Conservation (phyloP, 108 stramenopile species). For the Cyclostephanos tholiformis region DNA sequence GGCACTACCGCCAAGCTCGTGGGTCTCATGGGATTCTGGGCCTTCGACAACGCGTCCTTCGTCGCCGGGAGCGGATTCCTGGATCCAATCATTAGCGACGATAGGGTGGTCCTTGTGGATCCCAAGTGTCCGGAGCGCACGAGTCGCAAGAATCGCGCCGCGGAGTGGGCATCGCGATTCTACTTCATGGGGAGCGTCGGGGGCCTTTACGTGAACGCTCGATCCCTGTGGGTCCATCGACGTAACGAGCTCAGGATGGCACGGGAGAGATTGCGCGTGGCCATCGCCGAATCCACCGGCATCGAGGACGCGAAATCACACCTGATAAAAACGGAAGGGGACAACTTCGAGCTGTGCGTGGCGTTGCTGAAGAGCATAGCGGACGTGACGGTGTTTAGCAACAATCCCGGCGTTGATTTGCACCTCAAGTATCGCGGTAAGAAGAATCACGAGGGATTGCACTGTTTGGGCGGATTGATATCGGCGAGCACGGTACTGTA, state of each 20-base stretch:
- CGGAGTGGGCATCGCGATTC: conserved; percentile 58
- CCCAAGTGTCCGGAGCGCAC: conserved; percentile 13
- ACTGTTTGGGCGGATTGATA: conserved; percentile 75
- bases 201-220: conserved; percentile 59
- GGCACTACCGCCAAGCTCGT: conserved; percentile 64
- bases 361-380: conserved; percentile 72
- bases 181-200: conserved; percentile 72
- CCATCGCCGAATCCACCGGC: background rate
- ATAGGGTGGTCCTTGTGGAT: conserved; percentile 15
- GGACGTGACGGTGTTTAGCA: conserved; percentile 82
- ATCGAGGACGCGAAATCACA: conserved; percentile 19
- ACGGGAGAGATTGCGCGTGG: conserved; percentile 22
- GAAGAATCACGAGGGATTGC: conserved; percentile 84
- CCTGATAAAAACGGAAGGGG: conserved; percentile 44
- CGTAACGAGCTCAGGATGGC: conserved; percentile 30
- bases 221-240: conserved; percentile 44
- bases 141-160: conserved; percentile 32
- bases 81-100: conserved; percentile 45
- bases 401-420: conserved; percentile 82
- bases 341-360: conserved; percentile 67
- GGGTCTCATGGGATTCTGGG: conserved; percentile 77
- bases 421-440: conserved; percentile 68
- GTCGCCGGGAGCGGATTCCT: conserved; percentile 63
- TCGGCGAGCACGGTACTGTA: conserved; percentile 79
- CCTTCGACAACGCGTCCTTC: conserved; percentile 78